Evolutionary conservation across 1,284 basidiomycete species (phyloP), one percentile per base, ranked within the genome.

Genomic region (Ganoderma sinense): DNA sequence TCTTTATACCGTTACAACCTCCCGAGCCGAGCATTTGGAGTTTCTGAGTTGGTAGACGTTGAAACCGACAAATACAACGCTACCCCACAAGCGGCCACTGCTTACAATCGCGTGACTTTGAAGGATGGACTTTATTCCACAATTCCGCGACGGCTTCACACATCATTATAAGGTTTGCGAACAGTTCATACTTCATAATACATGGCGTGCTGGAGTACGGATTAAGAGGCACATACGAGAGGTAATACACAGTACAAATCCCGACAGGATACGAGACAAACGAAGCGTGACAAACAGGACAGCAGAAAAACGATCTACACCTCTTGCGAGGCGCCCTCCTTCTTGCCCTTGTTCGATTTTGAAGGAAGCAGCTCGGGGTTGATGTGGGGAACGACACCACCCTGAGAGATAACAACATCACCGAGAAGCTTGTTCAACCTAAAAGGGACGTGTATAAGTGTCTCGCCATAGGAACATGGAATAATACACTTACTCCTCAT

Each of bases 361-460:
- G 87, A 85, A 68, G 91, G 91, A 68, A 93, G 85, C 72, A 93
- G 88, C 82, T 91, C 90, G 79, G 88, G 84, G 81, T 87, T 85
- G 79, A 91, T 90, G 83, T 85, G 84, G 67, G 90, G 90, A 67
- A 92, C 85, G 66, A 95, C 94, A 87, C 94, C 94, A 84, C 95
- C 94, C 80, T 96, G 90, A 69, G 85, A 89, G 83, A 96, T 95
- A 78, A 93, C 89, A 71, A 95, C 93, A 76, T 88, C 84, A 39
- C 91, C 92, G 64, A 96, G 83, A n/a, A 94, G 86, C 75, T 87
- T 89, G 82, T 91, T 88, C 74, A 93, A 80, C 82, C 88, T 89
- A 64, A 20, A 7, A 55, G 58, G 39, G 11, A 67, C 10, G 14
- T 56, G 62, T 3, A 62, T 2, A 13, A 51, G 29, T 41, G 63